These are phyloP conservation scores for Leishmania lainsoni DNA, from an alignment of 208 protist genomes.

Conservation along the genomic window DNA sequence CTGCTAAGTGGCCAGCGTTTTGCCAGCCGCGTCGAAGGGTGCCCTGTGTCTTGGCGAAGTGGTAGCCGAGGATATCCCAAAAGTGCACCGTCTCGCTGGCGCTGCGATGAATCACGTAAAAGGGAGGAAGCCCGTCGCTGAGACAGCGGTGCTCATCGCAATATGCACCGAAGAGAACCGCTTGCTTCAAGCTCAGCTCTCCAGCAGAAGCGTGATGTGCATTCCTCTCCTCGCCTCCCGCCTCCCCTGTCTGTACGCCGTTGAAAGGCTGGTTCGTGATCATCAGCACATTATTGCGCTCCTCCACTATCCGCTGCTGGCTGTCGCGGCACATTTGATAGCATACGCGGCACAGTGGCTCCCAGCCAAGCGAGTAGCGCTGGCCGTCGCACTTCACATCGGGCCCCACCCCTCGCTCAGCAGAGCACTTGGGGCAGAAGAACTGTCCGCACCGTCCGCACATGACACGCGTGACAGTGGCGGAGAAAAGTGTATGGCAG, in stretches of 20 bases:
- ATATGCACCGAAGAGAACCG: slow-evolving; percentile 29
- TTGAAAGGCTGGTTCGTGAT: slow-evolving; percentile 7
- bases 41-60: slow-evolving; percentile 24
- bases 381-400: slow-evolving; percentile 35
- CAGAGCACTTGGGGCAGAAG: slow-evolving; percentile 69
- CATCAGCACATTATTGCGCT: slow-evolving; percentile 18
- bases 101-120: slow-evolving; percentile 25
- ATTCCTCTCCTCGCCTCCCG: slow-evolving; percentile 4
- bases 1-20: slow-evolving; percentile 22
- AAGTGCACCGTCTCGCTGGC: slow-evolving; percentile 18
- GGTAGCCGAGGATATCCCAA: slow-evolving; percentile 28
- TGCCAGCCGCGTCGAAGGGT: slow-evolving; percentile 27
- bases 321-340: slow-evolving; percentile 45
- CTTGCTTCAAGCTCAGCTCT: slow-evolving; percentile 35
- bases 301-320: slow-evolving; percentile 24
- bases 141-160: slow-evolving; percentile 29
- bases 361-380: slow-evolving; percentile 58
- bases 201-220: slow-evolving; percentile 3
- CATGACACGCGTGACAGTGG: slow-evolving; percentile 44
- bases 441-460: slow-evolving; percentile 80
- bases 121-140: slow-evolving; percentile 29
- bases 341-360: slow-evolving; percentile 60
- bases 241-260: slow-evolving; percentile 3
- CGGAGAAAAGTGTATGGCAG: slow-evolving; percentile 49
- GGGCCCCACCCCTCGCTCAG: slow-evolving; percentile 47